Evolutionary conservation across 1,284 basidiomycete species (phyloP).

Genomic region (Athelia psychrophila): DNA sequence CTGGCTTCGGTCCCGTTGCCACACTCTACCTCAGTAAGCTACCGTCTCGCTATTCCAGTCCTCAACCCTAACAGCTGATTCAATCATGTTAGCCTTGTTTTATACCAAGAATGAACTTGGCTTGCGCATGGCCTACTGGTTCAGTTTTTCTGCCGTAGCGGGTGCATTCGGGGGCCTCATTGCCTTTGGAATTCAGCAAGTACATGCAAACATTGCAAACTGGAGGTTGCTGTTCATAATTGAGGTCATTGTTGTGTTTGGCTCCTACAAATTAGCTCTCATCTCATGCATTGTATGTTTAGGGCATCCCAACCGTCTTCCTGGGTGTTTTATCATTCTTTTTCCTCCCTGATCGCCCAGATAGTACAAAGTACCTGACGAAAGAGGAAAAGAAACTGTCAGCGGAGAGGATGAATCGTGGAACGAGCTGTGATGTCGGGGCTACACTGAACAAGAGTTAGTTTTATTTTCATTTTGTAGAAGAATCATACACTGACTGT

Average conservation of each 20-base stretch:
- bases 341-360: conserved; percentile 76
- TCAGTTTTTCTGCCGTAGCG: conserved; percentile 76
- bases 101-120: conserved; percentile 76
- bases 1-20: conserved; percentile 70
- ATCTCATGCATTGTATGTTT: neutral
- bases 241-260: conserved; percentile 45
- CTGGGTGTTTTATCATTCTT: conserved; percentile 66
- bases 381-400: conserved; percentile 74
- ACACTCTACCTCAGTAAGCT: conserved; percentile 62
- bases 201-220: conserved; percentile 44
- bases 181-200: conserved; percentile 68
- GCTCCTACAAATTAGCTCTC: neutral
- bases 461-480: neutral
- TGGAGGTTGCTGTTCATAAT: conserved; percentile 78
- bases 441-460: conserved; percentile 66
- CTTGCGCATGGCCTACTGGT: conserved; percentile 73
- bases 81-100: conserved; percentile 47
- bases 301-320: conserved; percentile 67
- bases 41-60: neutral
- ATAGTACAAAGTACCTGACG: conserved; percentile 67
- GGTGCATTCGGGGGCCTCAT: conserved; percentile 77
- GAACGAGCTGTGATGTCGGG: conserved; percentile 64
- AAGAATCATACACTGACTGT: neutral
- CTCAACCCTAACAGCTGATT: neutral
- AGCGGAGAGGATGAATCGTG: conserved; percentile 70